These are phyloP conservation scores for Irpex sp. DNA, from an alignment of 1,284 basidiomycete species.

Conservation along the genomic window DNA sequence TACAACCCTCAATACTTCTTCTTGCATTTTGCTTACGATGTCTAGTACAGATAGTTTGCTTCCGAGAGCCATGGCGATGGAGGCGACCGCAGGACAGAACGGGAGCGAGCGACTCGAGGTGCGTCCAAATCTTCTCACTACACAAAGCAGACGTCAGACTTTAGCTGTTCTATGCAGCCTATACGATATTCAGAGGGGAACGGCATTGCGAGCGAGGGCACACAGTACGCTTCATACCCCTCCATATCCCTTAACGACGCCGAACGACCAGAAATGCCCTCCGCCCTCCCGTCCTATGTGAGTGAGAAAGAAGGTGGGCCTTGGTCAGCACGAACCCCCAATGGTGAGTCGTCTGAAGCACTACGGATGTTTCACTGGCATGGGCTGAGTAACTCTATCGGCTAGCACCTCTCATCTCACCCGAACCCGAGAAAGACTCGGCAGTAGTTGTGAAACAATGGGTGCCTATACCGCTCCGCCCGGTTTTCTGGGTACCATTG, in stretches of 20 bases:
- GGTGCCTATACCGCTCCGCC: constrained; percentile 41
- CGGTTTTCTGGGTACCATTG: constrained; percentile 45
- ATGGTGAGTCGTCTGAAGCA: not conserved
- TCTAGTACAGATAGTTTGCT: not conserved
- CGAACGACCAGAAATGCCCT: not conserved
- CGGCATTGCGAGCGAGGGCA: not conserved
- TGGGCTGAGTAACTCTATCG: not conserved
- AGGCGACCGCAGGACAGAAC: not conserved
- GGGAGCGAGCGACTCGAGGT: not conserved
- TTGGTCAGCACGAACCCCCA: not conserved
- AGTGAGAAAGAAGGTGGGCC: not conserved
- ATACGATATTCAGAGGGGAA: not conserved
- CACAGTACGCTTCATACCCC: not conserved
- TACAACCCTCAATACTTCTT: not conserved
- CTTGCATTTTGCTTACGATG: not conserved
- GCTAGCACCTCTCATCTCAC: not conserved
- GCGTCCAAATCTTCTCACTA: not conserved
- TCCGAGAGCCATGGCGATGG: not conserved
- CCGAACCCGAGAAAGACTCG: not conserved
- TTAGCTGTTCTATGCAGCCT: not conserved
- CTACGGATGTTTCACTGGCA: no score
- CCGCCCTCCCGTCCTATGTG: not conserved
- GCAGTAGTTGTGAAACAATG: constrained; percentile 19
- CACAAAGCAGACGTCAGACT: no score
- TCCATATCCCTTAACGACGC: not conserved